Evolutionary conservation across 257 asterid genomes (phyloP).

Genomic region (Leonotis leonurus): DNA sequence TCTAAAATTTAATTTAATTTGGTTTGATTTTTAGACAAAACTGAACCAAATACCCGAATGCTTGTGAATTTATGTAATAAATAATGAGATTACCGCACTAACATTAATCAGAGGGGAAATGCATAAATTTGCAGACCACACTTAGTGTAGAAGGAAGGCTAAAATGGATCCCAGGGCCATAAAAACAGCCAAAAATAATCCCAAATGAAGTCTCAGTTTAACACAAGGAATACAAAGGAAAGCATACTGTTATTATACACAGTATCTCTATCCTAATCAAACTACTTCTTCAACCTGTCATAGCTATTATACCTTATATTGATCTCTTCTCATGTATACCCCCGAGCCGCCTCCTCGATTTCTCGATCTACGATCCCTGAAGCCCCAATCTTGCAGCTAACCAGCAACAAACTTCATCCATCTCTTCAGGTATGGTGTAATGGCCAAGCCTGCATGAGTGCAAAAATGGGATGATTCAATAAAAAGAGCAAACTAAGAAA

Average conservation of each 20-base stretch:
- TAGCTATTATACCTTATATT: constrained; percentile 9
- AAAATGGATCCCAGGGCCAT: too few species aligned
- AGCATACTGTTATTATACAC: constrained; percentile 10
- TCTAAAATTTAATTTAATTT: too few species aligned
- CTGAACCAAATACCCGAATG: too few species aligned
- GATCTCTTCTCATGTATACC: constrained; percentile 19
- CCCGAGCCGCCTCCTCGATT: constrained; percentile 4
- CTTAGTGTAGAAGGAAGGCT: background rate
- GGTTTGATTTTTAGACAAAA: too few species aligned
- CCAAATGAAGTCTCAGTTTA: background rate
- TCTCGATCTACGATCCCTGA: constrained; percentile 29
- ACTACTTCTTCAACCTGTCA: constrained; percentile 14
- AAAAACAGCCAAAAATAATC: too few species aligned
- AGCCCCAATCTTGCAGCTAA: constrained; percentile 45
- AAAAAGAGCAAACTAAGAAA: too few species aligned
- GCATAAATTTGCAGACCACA: background rate
- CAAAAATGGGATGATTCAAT: background rate
- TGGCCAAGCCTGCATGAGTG: constrained; percentile 55
- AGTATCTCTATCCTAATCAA: constrained; percentile 2
- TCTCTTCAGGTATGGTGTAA: constrained; percentile 66
- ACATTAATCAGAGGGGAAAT: background rate
- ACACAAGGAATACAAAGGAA: constrained; percentile 6
- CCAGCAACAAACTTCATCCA: constrained; percentile 58
- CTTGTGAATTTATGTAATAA: background rate
- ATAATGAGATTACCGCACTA: background rate